Percentiles rank a stretch among this genome's conserved stretches.
These are phyloP conservation scores for Microcos paniculata DNA, from an alignment of 345 rosid species.

Conservation along the genomic window DNA sequence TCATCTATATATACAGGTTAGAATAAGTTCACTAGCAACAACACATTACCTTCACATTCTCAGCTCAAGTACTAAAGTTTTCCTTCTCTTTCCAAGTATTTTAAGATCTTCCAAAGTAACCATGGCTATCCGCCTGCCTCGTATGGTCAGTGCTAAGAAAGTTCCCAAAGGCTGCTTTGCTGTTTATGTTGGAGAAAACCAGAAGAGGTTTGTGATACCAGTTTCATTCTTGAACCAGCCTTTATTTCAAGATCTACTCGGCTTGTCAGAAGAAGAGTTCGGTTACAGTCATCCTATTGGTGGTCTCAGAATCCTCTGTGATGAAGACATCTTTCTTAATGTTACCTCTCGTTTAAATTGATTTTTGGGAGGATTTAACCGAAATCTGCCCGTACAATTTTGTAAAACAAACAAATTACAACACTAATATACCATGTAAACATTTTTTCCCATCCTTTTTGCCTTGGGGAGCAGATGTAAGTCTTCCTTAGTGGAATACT, in stretches of 20 bases:
- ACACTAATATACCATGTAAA: not conserved
- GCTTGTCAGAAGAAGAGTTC: conserved; percentile 38
- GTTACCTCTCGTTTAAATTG: not conserved
- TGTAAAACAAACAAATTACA: not conserved
- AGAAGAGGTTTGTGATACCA: conserved; percentile 38
- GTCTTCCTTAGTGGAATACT: not conserved
- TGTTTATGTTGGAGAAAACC: conserved; percentile 31
- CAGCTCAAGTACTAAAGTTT: not conserved
- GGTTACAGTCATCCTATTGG: conserved; percentile 43
- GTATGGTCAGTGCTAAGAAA: conserved; percentile 8
- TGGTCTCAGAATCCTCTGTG: conserved; percentile 40
- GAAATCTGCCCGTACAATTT: not conserved
- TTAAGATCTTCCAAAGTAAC: not conserved
- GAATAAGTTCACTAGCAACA: not conserved
- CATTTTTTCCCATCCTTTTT: conserved; percentile 4
- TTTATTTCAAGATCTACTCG: conserved; percentile 36
- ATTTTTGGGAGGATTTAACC: not conserved
- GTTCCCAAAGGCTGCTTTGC: conserved; percentile 17
- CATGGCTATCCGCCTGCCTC: conserved; percentile 9
- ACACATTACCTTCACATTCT: not conserved
- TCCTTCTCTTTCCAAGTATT: not conserved
- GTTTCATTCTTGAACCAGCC: conserved; percentile 31
- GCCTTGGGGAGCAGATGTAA: not conserved
- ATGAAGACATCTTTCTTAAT: conserved; percentile 28
- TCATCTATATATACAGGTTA: not conserved